A percentile compares a stretch with the other conserved stretches of the same genome.
phyloP scores from a whole-genome alignment of 129 eudicot species.

The Calendula officinalis region DNA sequence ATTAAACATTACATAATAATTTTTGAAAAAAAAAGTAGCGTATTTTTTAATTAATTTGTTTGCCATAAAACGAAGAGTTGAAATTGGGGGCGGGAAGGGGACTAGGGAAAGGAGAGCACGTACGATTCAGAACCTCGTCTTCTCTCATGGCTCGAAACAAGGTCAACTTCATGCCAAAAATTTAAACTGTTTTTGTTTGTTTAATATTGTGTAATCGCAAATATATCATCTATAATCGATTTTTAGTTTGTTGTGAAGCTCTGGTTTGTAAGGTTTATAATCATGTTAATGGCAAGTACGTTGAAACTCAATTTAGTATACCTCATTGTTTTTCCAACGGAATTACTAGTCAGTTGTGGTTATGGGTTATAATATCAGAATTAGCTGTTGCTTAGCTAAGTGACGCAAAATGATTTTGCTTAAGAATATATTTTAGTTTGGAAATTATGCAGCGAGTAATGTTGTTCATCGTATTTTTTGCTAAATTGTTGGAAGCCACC shows the following conservation, averaged over 20 bases:
- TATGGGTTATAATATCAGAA: background rate
- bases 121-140: conserved; percentile 30
- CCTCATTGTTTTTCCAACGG: background rate
- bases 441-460: background rate
- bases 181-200: background rate
- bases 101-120: conserved; percentile 8
- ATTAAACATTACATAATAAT: no score
- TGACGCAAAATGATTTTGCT: background rate
- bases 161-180: conserved; percentile 15
- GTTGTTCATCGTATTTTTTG: conserved; percentile 1
- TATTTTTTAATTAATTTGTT: no score
- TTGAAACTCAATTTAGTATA: background rate
- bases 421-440: background rate
- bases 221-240: conserved; percentile 7
- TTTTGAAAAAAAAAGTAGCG: background rate
- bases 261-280: background rate
- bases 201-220: background rate
- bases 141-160: conserved; percentile 46
- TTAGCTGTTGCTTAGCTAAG: conserved; percentile 10
- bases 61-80: background rate
- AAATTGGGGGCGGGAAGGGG: conserved; percentile 45
- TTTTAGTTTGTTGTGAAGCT: conserved; percentile 5
- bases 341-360: background rate
- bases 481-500: background rate
- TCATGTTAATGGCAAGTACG: conserved; percentile 16